Percentiles rank a stretch among this genome's conserved stretches.
phyloP scores from a whole-genome alignment of 108 stramenopile genomes.

The Skeletonema marinoi region DNA sequence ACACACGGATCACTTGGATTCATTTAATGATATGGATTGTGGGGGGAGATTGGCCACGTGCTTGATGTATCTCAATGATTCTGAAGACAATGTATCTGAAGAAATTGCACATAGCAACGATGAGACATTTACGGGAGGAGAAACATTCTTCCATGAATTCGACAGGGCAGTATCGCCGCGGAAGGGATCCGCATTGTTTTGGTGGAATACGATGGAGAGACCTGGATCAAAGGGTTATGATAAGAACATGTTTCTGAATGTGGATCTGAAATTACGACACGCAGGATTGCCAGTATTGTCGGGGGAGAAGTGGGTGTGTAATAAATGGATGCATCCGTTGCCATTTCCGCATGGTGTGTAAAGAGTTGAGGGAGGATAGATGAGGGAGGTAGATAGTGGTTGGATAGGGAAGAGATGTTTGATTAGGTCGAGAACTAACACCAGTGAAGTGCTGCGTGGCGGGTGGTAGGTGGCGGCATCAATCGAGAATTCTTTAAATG shows the following conservation, averaged over 20 bases:
- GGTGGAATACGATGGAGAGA: conserved; percentile 54
- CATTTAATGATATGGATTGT: conserved; percentile 50
- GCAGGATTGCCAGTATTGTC: conserved; percentile 40
- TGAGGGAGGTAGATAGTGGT: too few relatives aligned
- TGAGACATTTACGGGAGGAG: conserved; percentile 30
- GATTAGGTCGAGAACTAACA: too few relatives aligned
- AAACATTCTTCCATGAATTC: conserved; percentile 50
- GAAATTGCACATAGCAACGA: background rate
- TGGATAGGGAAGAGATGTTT: too few relatives aligned
- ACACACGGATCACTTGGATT: conserved; percentile 57
- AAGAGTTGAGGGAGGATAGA: background rate
- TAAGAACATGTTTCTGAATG: conserved; percentile 41
- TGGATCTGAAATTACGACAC: conserved; percentile 44
- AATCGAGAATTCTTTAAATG: background rate
- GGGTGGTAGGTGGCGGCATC: background rate
- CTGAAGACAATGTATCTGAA: background rate
- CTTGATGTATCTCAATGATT: conserved; percentile 46
- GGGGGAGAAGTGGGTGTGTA: conserved; percentile 54
- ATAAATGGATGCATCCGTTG: conserved; percentile 53
- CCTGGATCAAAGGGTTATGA: conserved; percentile 39
- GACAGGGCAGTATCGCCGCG: conserved; percentile 14
- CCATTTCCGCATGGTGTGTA: conserved; percentile 40
- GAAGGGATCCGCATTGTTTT: conserved; percentile 48
- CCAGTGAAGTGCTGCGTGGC: background rate
- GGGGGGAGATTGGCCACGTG: conserved; percentile 54